A percentile compares a stretch with the other conserved stretches of the same genome.
Evolutionary conservation across 768 basidiomycete species (phyloP).

Genomic region (Tremella fuciformis): DNA sequence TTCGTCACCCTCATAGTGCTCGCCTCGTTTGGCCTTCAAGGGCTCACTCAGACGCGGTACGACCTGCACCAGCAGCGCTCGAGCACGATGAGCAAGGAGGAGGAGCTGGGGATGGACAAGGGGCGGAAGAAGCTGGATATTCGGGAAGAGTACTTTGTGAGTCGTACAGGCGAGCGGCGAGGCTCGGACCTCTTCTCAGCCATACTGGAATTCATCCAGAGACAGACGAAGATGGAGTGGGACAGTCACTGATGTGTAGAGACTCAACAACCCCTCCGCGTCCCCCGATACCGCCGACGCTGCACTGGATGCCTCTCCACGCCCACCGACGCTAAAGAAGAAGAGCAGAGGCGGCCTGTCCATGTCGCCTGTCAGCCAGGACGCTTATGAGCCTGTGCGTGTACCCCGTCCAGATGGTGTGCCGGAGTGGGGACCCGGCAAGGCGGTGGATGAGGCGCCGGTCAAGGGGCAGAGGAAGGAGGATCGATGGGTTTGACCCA

Average conservation of each 20-base stretch:
- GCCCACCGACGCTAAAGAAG: constrained; percentile 5
- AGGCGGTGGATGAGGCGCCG: constrained; percentile 37
- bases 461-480: constrained; percentile 36
- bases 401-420: constrained; percentile 78
- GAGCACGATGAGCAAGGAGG: constrained; percentile 31
- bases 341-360: no score
- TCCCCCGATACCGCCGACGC: not conserved
- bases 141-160: constrained; percentile 90
- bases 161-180: constrained; percentile 50
- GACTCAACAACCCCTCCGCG: constrained; percentile 1
- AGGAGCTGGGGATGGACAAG: constrained; percentile 44
- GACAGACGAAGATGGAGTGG: not conserved
- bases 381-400: constrained; percentile 81
- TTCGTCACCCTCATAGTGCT: constrained; percentile 81
- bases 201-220: not conserved
- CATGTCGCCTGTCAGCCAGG: constrained; percentile 51
- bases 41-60: constrained; percentile 85
- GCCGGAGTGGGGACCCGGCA: constrained; percentile 78
- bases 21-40: constrained; percentile 76
- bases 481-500: constrained; percentile 35
- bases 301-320: not conserved
- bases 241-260: not conserved
- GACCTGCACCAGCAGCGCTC: constrained; percentile 62
- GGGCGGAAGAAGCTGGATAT: constrained; percentile 69
- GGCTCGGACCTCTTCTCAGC: not conserved